These are phyloP conservation scores for Dacryopinax primogenitus DNA, from an alignment of 768 basidiomycete genomes.

Conservation along the genomic window DNA sequence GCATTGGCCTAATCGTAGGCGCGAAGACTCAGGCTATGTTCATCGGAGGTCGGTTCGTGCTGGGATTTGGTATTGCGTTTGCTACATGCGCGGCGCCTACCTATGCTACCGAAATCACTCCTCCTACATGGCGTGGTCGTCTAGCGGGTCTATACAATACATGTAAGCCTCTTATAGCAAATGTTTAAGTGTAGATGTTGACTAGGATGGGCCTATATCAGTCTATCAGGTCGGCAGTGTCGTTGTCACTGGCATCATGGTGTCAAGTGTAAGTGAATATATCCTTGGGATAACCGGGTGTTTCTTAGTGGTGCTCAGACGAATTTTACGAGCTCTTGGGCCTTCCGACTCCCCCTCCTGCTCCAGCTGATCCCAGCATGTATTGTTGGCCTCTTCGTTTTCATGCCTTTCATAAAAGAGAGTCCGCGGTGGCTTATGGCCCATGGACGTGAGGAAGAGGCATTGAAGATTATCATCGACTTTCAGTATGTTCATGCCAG, in stretches of 20 bases:
- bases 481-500: constrained; percentile 29
- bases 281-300: no score
- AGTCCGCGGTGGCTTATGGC: constrained; percentile 42
- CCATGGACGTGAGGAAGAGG: constrained; percentile 38
- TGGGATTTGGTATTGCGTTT: constrained; percentile 40
- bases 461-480: constrained; percentile 36
- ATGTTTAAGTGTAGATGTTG: no score
- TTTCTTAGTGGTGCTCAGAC: no score
- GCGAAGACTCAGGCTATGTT: constrained; percentile 37
- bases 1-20: constrained; percentile 37
- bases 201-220: background rate
- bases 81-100: constrained; percentile 27
- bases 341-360: background rate
- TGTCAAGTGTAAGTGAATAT: constrained; percentile 42
- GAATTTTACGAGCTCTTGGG: background rate
- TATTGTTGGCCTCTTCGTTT: background rate
- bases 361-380: background rate
- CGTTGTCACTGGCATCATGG: constrained; percentile 19
- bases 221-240: constrained; percentile 6
- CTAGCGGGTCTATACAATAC: constrained; percentile 38
- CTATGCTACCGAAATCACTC: constrained; percentile 47
- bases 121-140: constrained; percentile 45
- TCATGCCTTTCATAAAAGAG: constrained; percentile 5
- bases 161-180: constrained; percentile 12
- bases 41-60: constrained; percentile 39